Evolutionary conservation across 2,329 filamentous ascomycete species (phyloP).

Genomic region (Epichloe typhina): DNA sequence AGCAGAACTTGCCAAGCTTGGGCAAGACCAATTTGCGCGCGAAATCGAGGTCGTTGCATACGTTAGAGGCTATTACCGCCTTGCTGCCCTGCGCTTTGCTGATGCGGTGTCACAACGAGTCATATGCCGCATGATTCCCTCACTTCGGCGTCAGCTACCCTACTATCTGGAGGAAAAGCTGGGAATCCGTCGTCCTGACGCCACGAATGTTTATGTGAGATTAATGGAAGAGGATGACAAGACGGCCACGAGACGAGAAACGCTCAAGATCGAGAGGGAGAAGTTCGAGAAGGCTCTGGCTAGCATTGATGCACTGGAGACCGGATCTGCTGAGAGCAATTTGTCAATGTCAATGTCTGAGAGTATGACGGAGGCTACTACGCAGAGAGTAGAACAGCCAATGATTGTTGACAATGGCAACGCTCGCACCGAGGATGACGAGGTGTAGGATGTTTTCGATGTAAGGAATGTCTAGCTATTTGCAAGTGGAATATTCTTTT

Average conservation of each 20-base stretch:
- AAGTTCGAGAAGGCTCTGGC: constrained; percentile 33
- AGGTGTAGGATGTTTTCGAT: background rate
- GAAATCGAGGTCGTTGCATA: constrained; percentile 52
- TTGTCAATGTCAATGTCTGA: constrained; percentile 4
- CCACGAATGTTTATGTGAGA: constrained; percentile 21
- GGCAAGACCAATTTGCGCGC: constrained; percentile 40
- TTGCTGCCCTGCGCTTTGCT: constrained; percentile 50
- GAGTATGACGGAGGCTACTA: constrained; percentile 10
- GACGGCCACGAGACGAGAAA: constrained; percentile 27
- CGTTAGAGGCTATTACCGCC: constrained; percentile 55
- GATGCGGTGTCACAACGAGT: constrained; percentile 39
- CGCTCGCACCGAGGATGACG: constrained; percentile 1
- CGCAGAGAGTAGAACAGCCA: constrained; percentile 4
- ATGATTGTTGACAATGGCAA: background rate
- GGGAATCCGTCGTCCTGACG: constrained; percentile 22
- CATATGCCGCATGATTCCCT: constrained; percentile 34
- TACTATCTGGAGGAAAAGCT: constrained; percentile 31
- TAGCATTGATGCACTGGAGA: constrained; percentile 31
- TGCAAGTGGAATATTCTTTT: background rate
- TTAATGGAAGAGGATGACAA: constrained; percentile 36
- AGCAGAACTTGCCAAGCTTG: constrained; percentile 33
- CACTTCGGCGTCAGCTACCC: constrained; percentile 26
- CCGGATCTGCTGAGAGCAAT: constrained; percentile 12
- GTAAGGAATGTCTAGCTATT: background rate
- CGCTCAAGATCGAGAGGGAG: constrained; percentile 28